phyloP scores from a whole-genome alignment of 2,329 filamentous ascomycete genomes.

The Ploettnerulaceae sp. region DNA sequence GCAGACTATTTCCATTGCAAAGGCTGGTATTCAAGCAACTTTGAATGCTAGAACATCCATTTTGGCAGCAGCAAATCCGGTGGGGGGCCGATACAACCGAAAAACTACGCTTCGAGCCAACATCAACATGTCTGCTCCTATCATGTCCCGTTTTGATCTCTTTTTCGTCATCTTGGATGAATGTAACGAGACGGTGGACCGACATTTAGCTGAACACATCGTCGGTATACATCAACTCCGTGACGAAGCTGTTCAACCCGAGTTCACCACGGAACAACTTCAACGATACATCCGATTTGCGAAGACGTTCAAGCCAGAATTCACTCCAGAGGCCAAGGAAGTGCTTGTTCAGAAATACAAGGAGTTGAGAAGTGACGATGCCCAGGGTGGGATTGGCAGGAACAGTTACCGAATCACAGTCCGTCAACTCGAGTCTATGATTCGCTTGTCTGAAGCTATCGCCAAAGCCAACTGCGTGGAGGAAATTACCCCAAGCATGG shows the following conservation, averaged over 20 bases:
- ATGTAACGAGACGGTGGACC: constrained; percentile 87
- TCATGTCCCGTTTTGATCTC: constrained; percentile 98
- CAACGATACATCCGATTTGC: constrained; percentile 98
- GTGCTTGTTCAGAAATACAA: constrained; percentile 91
- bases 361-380: constrained; percentile 86
- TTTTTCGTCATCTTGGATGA: constrained; percentile 98
- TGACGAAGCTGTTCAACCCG: constrained; percentile 84
- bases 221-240: constrained; percentile 89
- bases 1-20: constrained; percentile 98
- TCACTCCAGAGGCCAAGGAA: constrained; percentile 80
- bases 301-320: constrained; percentile 87
- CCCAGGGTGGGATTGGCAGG: constrained; percentile 86
- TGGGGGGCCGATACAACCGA: constrained; percentile 93
- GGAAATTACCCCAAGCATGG: constrained; percentile 79
- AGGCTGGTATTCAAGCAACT: constrained; percentile 96
- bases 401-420: constrained; percentile 98
- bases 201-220: constrained; percentile 89
- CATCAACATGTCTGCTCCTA: constrained; percentile 97
- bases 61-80: constrained; percentile 91
- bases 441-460: constrained; percentile 93
- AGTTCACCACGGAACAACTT: constrained; percentile 93
- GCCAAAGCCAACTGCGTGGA: constrained; percentile 96
- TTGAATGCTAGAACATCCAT: constrained; percentile 94
- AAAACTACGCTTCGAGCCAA: constrained; percentile 91
- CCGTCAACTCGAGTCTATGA: constrained; percentile 90